A percentile compares a stretch with the other conserved stretches of the same genome.
phyloP scores from a whole-genome alignment of 768 basidiomycete species.

The Mycena haematopus region DNA sequence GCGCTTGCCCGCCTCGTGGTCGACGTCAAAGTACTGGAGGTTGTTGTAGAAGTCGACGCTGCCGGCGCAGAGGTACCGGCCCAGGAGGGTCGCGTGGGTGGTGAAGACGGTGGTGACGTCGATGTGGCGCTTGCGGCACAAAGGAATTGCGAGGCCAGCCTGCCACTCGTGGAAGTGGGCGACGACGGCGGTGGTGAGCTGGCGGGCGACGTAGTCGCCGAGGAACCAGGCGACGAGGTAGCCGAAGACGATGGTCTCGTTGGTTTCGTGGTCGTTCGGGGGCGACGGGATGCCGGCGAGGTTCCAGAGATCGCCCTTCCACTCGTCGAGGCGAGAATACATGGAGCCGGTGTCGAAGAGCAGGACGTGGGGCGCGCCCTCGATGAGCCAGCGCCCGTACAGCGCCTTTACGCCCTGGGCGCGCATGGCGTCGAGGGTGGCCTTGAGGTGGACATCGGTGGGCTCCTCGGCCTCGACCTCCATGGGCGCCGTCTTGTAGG shows the following conservation, averaged over 20 bases:
- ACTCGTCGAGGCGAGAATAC: slow-evolving; percentile 91
- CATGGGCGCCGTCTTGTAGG: slow-evolving; percentile 98
- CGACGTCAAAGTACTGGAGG: slow-evolving; percentile 98
- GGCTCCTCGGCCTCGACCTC: slow-evolving; percentile 97
- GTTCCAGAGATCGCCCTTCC: slow-evolving; percentile 99
- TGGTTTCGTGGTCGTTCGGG: slow-evolving; percentile 96
- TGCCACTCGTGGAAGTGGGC: slow-evolving; percentile 99
- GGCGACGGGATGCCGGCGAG: slow-evolving; percentile 97
- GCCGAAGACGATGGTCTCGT: slow-evolving; percentile 97
- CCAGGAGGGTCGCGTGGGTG: slow-evolving; percentile 97
- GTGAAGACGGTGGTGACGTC: slow-evolving; percentile 99
- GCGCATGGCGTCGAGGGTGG: slow-evolving; percentile 82
- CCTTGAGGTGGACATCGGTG: slow-evolving; percentile 76
- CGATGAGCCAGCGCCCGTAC: slow-evolving; percentile 98
- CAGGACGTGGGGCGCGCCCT: slow-evolving; percentile 93
- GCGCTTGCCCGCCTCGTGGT: slow-evolving; percentile 98
- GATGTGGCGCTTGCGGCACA: slow-evolving; percentile 95
- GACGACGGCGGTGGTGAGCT: slow-evolving; percentile 85
- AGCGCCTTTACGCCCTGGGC: slow-evolving; percentile 90
- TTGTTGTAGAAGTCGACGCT: slow-evolving; percentile 99
- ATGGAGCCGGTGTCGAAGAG: slow-evolving; percentile 94
- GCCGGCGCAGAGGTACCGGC: slow-evolving; percentile 97
- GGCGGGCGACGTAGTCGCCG: slow-evolving; percentile 90
- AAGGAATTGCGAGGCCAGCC: slow-evolving; percentile 92
- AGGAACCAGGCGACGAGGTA: slow-evolving; percentile 99